phyloP scores from a whole-genome alignment of 805 yeast genomes.

The Lipomyces orientalis region DNA sequence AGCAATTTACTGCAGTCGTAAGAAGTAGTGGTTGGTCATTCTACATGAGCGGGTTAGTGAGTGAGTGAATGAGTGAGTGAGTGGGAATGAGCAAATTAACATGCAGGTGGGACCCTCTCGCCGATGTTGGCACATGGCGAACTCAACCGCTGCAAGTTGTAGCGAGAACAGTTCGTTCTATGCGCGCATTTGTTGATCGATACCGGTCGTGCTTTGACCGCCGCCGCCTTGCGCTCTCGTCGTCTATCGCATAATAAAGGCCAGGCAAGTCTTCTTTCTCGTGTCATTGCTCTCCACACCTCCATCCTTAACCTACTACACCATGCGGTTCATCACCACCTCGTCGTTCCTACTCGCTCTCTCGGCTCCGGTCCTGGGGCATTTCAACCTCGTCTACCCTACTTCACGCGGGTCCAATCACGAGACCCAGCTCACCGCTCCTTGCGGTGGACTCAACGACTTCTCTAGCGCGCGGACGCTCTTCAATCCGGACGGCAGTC shows the following conservation, averaged over 20 bases:
- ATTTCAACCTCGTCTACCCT: conserved; percentile 40
- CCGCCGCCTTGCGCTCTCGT: not conserved
- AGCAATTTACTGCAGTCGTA: no score
- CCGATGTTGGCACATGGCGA: no score
- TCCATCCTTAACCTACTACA: not conserved
- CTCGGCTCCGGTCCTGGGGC: conserved; percentile 40
- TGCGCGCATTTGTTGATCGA: no score
- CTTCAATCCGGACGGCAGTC: conserved; percentile 38
- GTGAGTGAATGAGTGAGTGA: no score
- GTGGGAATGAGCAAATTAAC: no score
- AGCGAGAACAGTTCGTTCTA: no score
- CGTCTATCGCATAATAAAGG: not conserved
- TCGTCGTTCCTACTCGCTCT: conserved; percentile 24
- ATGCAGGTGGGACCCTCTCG: no score
- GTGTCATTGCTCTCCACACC: not conserved
- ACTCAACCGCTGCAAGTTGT: no score
- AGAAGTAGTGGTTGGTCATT: no score
- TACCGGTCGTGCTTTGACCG: not conserved
- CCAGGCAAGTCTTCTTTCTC: no score
- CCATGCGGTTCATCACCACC: conserved; percentile 32
- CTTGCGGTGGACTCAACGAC: conserved; percentile 40
- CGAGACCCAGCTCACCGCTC: conserved; percentile 39
- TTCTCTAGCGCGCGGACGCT: conserved; percentile 34
- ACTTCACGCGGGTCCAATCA: conserved; percentile 40
- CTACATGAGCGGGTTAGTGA: no score